phyloP scores from a whole-genome alignment of 1,284 basidiomycete genomes.

The Ceratobasidium sp. region DNA sequence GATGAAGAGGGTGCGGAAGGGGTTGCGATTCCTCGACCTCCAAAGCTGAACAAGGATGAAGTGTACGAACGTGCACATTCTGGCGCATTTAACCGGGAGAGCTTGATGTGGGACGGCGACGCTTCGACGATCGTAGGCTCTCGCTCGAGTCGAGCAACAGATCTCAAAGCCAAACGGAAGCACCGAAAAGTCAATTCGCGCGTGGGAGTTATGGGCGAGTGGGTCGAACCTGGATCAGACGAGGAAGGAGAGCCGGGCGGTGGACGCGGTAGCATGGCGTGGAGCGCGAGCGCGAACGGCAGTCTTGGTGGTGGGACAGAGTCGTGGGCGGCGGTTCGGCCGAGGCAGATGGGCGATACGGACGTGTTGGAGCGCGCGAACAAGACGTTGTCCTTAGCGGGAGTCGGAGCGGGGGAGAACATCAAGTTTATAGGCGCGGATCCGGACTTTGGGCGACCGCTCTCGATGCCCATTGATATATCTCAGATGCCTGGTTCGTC shows the following conservation, averaged over 20 bases:
- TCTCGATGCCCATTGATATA: slow-evolving; percentile 30
- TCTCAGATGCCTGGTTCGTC: neutral
- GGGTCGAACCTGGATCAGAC: slow-evolving; percentile 41
- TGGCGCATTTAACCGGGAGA: slow-evolving; percentile 16
- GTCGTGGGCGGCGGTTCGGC: slow-evolving; percentile 34
- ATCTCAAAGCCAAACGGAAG: slow-evolving; percentile 12
- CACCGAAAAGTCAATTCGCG: slow-evolving; percentile 24
- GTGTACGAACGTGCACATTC: slow-evolving; percentile 34
- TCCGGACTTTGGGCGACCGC: slow-evolving; percentile 20
- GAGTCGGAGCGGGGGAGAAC: slow-evolving; percentile 20
- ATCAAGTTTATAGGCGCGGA: slow-evolving; percentile 18
- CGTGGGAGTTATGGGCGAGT: slow-evolving; percentile 37
- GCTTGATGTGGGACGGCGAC: slow-evolving; percentile 25
- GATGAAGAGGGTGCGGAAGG: neutral
- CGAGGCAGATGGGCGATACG: slow-evolving; percentile 19
- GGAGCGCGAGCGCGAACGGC: slow-evolving; percentile 1
- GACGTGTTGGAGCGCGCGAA: slow-evolving; percentile 37
- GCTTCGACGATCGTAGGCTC: slow-evolving; percentile 27
- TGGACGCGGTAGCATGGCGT: neutral
- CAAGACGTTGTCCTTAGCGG: slow-evolving; percentile 31
- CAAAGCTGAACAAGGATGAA: slow-evolving; percentile 14
- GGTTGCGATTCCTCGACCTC: slow-evolving; percentile 24
- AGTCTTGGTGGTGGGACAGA: neutral
- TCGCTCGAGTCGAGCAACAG: slow-evolving; percentile 14
- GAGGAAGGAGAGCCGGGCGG: slow-evolving; percentile 13